Base-by-base conservation (phyloP, 2,329 filamentous ascomycete species). In the Davidsoniella virescens region DNA sequence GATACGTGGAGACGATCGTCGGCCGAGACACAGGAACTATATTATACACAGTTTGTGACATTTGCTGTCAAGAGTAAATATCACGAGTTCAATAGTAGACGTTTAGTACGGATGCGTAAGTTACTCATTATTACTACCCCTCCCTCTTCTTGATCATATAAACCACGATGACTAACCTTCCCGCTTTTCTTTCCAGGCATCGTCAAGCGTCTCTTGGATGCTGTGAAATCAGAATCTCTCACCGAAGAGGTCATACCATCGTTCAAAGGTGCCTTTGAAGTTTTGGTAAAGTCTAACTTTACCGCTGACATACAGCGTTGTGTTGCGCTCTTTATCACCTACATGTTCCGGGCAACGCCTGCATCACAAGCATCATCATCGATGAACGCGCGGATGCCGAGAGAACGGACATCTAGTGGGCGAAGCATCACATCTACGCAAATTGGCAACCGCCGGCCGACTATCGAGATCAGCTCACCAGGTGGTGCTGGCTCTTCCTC, bases 21-120 rank as follows among this genome's bases (percentile, higher is more conserved):
- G 33, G 62, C 78, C 4, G 73, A 80, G 16, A 85, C 88, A 0
- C 87, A 95, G 60, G 81, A 84, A 58, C 70, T 95, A 20, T 98
- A 96, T 64, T 96, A 95, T 65, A 80, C 81, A 54, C 92, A 98
- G 61, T 96, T 96, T 59, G 71, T 82, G 54, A 82, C 81, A 0
- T 95, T 98, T 65, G 83, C 85, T 1, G 76, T 83, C n/a, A 82
- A 82, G 59, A 95, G 90, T 71, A 88, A 92, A 61, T 83, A 93
- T 59, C 85, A 87, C 60, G 81, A 86, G 53, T 96, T 96, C 65
- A 98, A 98, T 62, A 80, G 84, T 48, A 83, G 86, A 60, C 78
- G 92, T 44, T 68, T 98, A 54, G 78, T 84, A 53, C 76, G 88
- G 57, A 98, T 98, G 84, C 79, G 90, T 88, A 75, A 71, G 84